phyloP scores from a whole-genome alignment of 768 basidiomycete genomes.

The Peribolospora kevripleyi region DNA sequence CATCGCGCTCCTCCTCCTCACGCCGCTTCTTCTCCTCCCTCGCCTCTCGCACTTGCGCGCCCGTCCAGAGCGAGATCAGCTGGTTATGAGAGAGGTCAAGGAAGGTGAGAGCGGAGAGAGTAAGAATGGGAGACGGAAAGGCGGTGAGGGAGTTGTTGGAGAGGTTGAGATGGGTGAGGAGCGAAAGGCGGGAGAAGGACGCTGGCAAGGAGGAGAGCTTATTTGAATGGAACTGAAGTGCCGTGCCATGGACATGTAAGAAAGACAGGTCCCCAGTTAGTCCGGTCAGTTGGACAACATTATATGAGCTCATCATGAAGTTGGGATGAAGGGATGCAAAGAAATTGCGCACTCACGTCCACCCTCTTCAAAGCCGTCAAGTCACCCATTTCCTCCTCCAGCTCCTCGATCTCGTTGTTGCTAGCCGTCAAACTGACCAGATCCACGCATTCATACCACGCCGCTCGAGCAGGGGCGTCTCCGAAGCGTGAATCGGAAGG shows the following conservation, averaged over 20 bases:
- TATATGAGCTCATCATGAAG: too few relatives aligned
- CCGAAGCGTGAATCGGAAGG: neutral
- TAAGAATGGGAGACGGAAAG: neutral
- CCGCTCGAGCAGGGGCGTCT: neutral
- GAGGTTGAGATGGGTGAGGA: conserved; percentile 6
- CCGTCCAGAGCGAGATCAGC: too few relatives aligned
- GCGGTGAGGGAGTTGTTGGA: neutral
- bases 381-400: conserved; percentile 4
- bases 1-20: too few relatives aligned
- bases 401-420: conserved; percentile 2
- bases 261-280: too few relatives aligned
- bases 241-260: too few relatives aligned
- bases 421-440: conserved; percentile 1
- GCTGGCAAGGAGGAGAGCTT: neutral
- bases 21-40: too few relatives aligned
- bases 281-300: neutral
- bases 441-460: conserved; percentile 6
- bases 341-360: neutral
- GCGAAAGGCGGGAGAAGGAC: conserved; percentile 1
- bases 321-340: neutral
- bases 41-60: too few relatives aligned
- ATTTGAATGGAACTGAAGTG: conserved; percentile 5
- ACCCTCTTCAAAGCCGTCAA: conserved; percentile 6
- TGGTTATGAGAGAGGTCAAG: too few relatives aligned
- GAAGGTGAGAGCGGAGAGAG: too few relatives aligned